A percentile compares a stretch with the other conserved stretches of the same genome.
phyloP scores from a whole-genome alignment of 106 monocot species.

The Allium cepa region DNA sequence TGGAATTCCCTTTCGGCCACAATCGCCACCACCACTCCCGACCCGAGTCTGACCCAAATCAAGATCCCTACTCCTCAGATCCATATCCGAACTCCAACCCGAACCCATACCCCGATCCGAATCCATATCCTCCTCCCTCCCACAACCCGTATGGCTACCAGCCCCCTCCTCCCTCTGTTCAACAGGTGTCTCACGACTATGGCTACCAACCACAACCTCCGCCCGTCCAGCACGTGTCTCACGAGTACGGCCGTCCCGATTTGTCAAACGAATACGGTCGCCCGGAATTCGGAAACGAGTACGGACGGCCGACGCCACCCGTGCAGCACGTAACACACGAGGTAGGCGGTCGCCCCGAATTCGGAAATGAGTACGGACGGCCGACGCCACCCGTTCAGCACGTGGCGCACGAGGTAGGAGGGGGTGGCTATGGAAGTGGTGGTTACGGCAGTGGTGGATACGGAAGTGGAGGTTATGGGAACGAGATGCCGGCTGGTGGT shows the following conservation, averaged over 20 bases:
- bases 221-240: neutral
- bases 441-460: neutral
- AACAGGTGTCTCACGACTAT: neutral
- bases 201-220: neutral
- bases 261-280: neutral
- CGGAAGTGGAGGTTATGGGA: neutral
- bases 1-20: slow-evolving; percentile 4
- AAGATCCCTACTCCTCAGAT: neutral
- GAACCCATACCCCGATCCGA: neutral
- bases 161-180: neutral
- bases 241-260: neutral
- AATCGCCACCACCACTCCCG: neutral
- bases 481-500: neutral
- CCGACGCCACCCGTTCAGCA: neutral
- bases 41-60: neutral
- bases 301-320: neutral
- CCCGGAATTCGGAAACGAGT: neutral
- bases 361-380: neutral
- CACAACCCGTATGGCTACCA: neutral
- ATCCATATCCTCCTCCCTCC: neutral
- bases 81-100: neutral
- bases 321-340: neutral
- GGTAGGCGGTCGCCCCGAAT: neutral
- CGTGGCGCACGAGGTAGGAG: neutral
- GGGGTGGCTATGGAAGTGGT: neutral